These are phyloP conservation scores for Tritrichomonas musculus DNA, from an alignment of 208 protist genomes.

Conservation along the genomic window DNA sequence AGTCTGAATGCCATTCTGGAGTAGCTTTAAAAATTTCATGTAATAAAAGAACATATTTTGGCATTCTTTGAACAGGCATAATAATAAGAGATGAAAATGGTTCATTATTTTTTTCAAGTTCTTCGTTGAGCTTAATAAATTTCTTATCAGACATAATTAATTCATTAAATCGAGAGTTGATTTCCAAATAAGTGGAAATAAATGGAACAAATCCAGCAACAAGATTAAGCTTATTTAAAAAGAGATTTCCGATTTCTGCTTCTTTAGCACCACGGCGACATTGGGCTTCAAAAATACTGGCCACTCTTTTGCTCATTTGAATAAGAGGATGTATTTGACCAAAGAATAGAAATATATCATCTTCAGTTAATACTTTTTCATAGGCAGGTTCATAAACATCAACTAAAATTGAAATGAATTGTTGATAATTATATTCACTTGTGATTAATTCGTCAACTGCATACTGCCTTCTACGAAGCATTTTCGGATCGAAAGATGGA, in stretches of 20 bases:
- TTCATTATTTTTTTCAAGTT: background rate
- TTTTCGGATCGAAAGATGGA: background rate
- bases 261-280: background rate
- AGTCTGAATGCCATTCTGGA: background rate
- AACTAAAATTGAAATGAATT: background rate
- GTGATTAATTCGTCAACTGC: background rate
- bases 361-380: background rate
- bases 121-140: background rate
- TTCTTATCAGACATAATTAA: background rate
- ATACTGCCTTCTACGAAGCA: background rate
- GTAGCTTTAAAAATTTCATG: background rate
- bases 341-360: background rate
- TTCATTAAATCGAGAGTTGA: background rate
- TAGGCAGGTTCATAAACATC: background rate
- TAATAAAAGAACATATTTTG: background rate
- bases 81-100: conserved; percentile 13
- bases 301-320: no score
- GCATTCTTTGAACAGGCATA: background rate
- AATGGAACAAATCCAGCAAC: background rate
- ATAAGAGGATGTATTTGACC: background rate
- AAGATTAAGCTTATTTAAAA: background rate
- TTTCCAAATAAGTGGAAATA: background rate
- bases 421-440: background rate
- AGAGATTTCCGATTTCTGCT: background rate
- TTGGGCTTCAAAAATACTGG: background rate